Base-by-base conservation (phyloP, 345 rosid species). In the Lepidium aucheri region DNA sequence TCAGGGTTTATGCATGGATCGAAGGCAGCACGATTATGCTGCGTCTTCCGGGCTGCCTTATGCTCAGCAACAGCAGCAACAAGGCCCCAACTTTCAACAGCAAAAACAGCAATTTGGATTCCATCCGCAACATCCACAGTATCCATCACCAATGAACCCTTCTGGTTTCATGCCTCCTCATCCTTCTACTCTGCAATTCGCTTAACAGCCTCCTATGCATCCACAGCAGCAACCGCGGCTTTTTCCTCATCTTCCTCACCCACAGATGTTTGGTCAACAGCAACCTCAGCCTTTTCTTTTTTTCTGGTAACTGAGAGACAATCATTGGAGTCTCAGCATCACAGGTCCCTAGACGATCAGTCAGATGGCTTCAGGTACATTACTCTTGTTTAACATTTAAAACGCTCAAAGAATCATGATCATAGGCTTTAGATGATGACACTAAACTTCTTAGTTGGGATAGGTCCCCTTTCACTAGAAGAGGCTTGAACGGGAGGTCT, bases 51-150 rank as follows among this genome's bases (percentile, higher is more conserved):
- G 87, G 20, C 79, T 93, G 86, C 89, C 92, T 32, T 94, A 83
- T 75, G 75, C 87, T 41, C 90, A 84, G 70, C 96, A 85, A 75
- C 95, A 86, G 72, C 81, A 84, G 13, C 87, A 84, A 16, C 91
- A 79, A 67, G 73, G 79, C 46, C 76, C 79, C n/a, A 88, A 81
- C 74, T 77, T 84, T 69, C 91, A 81, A 84, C 90, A 84, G 73
- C 85, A 79, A 54, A 90, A 63, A 68, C 92, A 77, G 32, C 95
- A 82, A 42, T 90, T 74, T 24, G 95, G 99, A 41, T 90, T 83
- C 65, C 97, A 83, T 64, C 82, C 87, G 0, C 98, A 88, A 52
- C 97, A 87, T 79, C 96, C 84, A 74, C 90, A 85, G 51, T 83
- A 77, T 53, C 87, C 92, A 54, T 68, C 86, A 18, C 72, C 80